phyloP scores from a whole-genome alignment of 2,329 filamentous ascomycete genomes.

The Keithomyces neogunnii region DNA sequence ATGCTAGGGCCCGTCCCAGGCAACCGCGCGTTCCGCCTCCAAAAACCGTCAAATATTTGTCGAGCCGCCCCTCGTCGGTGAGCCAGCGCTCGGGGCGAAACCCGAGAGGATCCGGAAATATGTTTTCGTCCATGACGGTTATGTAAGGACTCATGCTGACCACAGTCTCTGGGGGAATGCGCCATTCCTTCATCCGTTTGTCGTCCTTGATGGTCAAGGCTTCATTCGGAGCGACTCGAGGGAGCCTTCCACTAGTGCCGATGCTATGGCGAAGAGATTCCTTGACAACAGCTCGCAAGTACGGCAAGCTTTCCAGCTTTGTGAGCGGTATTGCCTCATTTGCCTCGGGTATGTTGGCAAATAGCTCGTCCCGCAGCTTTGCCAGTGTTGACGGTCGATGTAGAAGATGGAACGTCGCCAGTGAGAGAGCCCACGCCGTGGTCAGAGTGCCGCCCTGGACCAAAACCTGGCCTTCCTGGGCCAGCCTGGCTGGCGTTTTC shows the following conservation, averaged over 20 bases:
- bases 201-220: conserved; percentile 20
- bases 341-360: conserved; percentile 22
- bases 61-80: conserved; percentile 20
- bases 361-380: conserved; percentile 27
- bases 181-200: conserved; percentile 17
- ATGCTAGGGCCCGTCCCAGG: conserved; percentile 28
- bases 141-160: conserved; percentile 29
- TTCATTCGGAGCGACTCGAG: conserved; percentile 36
- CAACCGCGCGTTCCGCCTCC: conserved; percentile 26
- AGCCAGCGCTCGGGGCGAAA: conserved; percentile 29
- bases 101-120: conserved; percentile 23
- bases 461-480: conserved; percentile 30
- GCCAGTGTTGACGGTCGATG: conserved; percentile 20
- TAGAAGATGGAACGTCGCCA: conserved; percentile 27
- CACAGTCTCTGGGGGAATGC: conserved; percentile 23
- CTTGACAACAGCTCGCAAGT: conserved; percentile 41
- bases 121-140: conserved; percentile 23
- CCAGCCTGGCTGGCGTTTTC: conserved; percentile 24
- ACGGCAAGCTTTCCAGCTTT: conserved; percentile 28
- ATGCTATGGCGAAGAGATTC: conserved; percentile 42
- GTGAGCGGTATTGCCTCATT: conserved; percentile 18
- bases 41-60: conserved; percentile 25
- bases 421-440: conserved; percentile 26
- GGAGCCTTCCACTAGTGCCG: conserved; percentile 36
- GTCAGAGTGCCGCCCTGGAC: conserved; percentile 32